Conservation (phyloP, 176 grass and related monocot species). For the Carex littledalei region DNA sequence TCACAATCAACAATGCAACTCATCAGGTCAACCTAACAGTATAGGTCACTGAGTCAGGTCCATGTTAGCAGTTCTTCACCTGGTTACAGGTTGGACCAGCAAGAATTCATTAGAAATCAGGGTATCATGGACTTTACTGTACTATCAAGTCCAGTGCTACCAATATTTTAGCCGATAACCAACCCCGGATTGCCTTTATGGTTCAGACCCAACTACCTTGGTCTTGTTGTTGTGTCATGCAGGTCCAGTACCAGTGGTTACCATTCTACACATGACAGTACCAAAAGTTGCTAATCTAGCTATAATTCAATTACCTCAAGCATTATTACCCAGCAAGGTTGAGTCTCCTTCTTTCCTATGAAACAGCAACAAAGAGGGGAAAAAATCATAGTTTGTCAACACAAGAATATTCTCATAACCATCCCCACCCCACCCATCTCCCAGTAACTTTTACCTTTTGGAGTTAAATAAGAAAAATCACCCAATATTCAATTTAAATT, state of each 20-base stretch:
- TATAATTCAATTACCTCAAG: slow-evolving; percentile 64
- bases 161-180: background rate
- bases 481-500: background rate
- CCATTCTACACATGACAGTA: background rate
- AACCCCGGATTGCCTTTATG: background rate
- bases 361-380: slow-evolving; percentile 11
- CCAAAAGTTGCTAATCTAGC: background rate
- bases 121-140: background rate
- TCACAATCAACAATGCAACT: background rate
- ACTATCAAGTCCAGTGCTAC: background rate
- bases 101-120: background rate
- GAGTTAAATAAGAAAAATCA: background rate
- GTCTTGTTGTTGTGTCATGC: background rate
- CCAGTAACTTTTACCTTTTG: background rate
- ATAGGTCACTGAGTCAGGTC: background rate
- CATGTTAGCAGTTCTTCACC: background rate
- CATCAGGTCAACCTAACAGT: background rate
- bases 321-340: slow-evolving; percentile 93
- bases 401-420: background rate
- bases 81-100: background rate
- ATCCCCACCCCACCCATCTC: background rate
- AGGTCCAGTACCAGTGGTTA: background rate
- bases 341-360: slow-evolving; percentile 46
- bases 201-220: background rate
- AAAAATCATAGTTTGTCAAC: slow-evolving; percentile 3